Base-by-base conservation (phyloP, 2,329 filamentous ascomycete genomes). In the Scytalidium lignicola region DNA sequence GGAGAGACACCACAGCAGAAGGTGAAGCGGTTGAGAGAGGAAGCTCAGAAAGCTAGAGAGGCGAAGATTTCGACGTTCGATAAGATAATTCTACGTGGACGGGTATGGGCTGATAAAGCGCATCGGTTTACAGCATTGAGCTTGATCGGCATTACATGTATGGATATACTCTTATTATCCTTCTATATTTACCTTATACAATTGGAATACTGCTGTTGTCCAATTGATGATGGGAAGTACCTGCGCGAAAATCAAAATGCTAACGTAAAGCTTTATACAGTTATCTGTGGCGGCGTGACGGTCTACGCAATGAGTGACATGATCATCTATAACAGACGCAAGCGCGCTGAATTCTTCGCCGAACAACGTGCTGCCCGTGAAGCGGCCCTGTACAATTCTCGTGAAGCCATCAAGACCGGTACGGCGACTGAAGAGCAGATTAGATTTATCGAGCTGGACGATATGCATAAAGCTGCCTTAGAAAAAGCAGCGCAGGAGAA, bases 281-380 rank as follows among this genome's bases (percentile, higher is more conserved):
- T 82, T 51, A 69, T 85, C 53, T 74, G 76, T 46, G 79, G 74
- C 57, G 75, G 77, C 40, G 75, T 85, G 41, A 82, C 81, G 32
- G 73, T 79, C 37, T 84, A 85, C 63, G 82, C 83, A 9, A 74
- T 84, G 55, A 74, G 79, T 51, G 83, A 85, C 60, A 79, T 87
- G 72, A 74, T 86, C 50, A 67, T 84, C 51, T 82, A 86, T 69
- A 87, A 86, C 65, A 77, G 83, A 48, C 74, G 78, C 51, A 82
- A 85, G 70, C 73, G 78, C 49, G 73, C 73, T 32, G 78, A 85
- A 54, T 87, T 76, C 72, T 74, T 82, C 54, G 75, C 82, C 59
- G 58, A 65, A 53, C 60, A 64, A 48, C 69, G 76, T 56, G 67
- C 67, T 43, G 63, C 73, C 58, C 63, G 75, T 40, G 65, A 64